Evolutionary conservation across 306 rosid genomes (phyloP).

Genomic region (Fagus crenata): DNA sequence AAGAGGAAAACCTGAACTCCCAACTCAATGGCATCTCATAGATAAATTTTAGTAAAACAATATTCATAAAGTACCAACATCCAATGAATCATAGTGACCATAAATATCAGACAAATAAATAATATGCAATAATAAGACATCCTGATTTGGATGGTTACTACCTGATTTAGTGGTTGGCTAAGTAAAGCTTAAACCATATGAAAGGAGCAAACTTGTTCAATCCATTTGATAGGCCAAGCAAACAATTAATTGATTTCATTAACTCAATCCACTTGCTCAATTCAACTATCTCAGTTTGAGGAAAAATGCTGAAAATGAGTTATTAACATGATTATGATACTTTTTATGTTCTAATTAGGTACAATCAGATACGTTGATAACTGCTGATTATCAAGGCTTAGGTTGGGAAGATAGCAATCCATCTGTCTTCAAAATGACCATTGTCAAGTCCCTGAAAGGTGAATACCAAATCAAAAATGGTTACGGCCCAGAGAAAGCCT

Average conservation of each 20-base stretch:
- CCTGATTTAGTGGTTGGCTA: not conserved
- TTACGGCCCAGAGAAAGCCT: constrained; percentile 58
- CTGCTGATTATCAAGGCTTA: constrained; percentile 42
- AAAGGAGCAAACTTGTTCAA: not conserved
- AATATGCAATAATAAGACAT: too few species aligned
- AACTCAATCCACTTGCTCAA: not conserved
- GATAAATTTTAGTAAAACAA: too few species aligned
- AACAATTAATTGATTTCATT: not conserved
- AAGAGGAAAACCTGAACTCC: too few species aligned
- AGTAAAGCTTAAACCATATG: not conserved
- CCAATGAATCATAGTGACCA: too few species aligned
- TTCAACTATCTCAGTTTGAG: not conserved
- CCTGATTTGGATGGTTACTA: too few species aligned
- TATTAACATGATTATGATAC: not conserved
- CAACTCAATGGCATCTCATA: too few species aligned
- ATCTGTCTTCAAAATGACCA: constrained; percentile 55
- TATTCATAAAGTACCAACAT: too few species aligned
- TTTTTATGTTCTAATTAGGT: constrained; percentile 36
- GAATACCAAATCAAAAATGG: constrained; percentile 79
- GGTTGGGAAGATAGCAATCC: constrained; percentile 68
- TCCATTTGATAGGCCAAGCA: not conserved
- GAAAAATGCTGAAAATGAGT: not conserved
- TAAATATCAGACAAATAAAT: too few species aligned
- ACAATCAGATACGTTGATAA: constrained; percentile 36
- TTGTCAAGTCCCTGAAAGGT: constrained; percentile 37